Evolutionary conservation across 2,329 filamentous ascomycete species (phyloP).

Genomic region (Microdochium trichocladiopsis): DNA sequence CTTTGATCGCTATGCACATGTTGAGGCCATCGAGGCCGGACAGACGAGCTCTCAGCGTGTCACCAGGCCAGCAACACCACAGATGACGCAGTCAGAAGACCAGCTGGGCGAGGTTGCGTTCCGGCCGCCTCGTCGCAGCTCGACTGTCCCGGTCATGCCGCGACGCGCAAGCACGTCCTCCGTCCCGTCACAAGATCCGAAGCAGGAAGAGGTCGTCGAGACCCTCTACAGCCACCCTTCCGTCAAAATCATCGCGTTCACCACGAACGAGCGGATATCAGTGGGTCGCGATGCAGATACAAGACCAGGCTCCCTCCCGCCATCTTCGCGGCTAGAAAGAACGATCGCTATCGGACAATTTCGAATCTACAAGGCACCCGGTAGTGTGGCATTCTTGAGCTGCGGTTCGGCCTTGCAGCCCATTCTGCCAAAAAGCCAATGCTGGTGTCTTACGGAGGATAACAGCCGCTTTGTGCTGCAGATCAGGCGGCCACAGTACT

Average conservation of each 20-base stretch:
- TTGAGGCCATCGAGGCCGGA: not conserved
- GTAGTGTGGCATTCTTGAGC: constrained; percentile 81
- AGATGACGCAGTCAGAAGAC: not conserved
- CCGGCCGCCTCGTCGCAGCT: not conserved
- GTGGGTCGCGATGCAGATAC: constrained; percentile 29
- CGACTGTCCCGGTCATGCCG: not conserved
- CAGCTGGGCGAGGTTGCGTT: not conserved
- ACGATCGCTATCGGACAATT: constrained; percentile 74
- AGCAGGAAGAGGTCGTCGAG: constrained; percentile 41
- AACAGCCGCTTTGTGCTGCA: constrained; percentile 80
- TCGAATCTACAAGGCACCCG: constrained; percentile 78
- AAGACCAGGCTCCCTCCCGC: constrained; percentile 59
- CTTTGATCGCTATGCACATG: not conserved
- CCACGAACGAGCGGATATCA: constrained; percentile 14
- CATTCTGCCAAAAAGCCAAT: constrained; percentile 84
- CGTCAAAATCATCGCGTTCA: constrained; percentile 59
- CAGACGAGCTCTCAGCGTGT: not conserved
- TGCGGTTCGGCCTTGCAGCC: constrained; percentile 79
- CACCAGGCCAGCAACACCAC: not conserved
- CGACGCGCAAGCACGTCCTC: not conserved
- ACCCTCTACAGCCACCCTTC: constrained; percentile 69
- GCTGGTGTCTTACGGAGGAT: constrained; percentile 84
- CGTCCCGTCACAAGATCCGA: not conserved
- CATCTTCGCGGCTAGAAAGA: constrained; percentile 69
- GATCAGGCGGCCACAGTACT: constrained; percentile 76